phyloP scores from a whole-genome alignment of 495 filamentous ascomycete species.

The Xylaria nigripes region DNA sequence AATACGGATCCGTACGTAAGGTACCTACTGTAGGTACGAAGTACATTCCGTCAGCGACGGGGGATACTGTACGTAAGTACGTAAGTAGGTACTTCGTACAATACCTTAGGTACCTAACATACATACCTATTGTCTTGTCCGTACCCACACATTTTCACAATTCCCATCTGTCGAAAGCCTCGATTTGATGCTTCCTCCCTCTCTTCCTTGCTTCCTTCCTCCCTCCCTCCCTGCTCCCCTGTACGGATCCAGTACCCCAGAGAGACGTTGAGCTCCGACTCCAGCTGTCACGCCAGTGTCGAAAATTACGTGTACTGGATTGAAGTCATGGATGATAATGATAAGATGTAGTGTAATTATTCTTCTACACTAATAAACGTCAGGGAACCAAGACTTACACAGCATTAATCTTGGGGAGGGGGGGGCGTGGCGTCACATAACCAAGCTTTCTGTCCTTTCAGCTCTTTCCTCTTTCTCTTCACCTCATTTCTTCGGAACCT shows the following conservation, averaged over 20 bases:
- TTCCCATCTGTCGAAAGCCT: no score
- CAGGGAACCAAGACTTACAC: constrained; percentile 2
- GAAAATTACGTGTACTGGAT: neutral
- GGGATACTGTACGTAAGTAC: no score
- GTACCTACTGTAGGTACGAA: no score
- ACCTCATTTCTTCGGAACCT: neutral
- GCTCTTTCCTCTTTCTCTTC: neutral
- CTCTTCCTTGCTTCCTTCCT: no score
- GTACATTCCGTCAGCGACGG: no score
- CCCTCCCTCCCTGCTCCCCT: neutral
- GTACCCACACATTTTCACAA: neutral
- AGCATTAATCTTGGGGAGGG: constrained; percentile 11
- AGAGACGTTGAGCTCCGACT: neutral
- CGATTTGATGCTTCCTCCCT: no score
- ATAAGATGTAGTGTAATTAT: neutral
- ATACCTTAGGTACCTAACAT: neutral
- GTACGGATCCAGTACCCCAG: neutral
- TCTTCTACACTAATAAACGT: neutral
- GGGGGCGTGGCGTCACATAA: constrained; percentile 24
- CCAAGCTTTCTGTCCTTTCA: constrained; percentile 17
- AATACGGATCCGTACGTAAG: no score
- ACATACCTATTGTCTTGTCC: neutral
- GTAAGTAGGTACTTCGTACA: no score
- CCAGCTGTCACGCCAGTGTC: neutral
- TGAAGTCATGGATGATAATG: neutral